These are phyloP conservation scores for Stagonosporopsis cucurbitacearum DNA, from an alignment of 2,329 filamentous ascomycete genomes.

Conservation along the genomic window DNA sequence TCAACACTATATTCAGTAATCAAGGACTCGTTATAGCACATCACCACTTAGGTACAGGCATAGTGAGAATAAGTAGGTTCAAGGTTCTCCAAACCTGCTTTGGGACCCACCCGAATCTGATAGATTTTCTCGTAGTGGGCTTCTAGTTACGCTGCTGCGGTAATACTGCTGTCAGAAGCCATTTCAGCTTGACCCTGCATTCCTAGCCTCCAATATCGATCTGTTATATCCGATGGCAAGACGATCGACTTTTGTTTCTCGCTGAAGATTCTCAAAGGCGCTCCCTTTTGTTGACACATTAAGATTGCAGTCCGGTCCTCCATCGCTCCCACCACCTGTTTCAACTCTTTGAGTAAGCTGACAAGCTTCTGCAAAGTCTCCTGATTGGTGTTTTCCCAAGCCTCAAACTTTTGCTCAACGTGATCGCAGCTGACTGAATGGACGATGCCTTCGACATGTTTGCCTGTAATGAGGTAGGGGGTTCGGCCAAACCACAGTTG, in stretches of 20 bases:
- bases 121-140: too few species aligned
- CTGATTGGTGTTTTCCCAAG: slow-evolving; percentile 28
- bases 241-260: slow-evolving; percentile 11
- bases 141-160: too few species aligned
- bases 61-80: too few species aligned
- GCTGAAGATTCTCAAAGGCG: slow-evolving; percentile 15
- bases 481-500: slow-evolving; percentile 35
- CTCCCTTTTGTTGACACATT: slow-evolving; percentile 19
- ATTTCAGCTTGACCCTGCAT: too few species aligned
- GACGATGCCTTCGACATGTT: slow-evolving; percentile 21
- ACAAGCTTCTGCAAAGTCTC: slow-evolving; percentile 26
- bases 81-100: too few species aligned
- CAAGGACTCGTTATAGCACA: too few species aligned
- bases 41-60: too few species aligned
- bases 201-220: slow-evolving; percentile 11
- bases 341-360: slow-evolving; percentile 22
- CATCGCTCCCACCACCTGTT: slow-evolving; percentile 1
- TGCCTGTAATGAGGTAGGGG: slow-evolving; percentile 25
- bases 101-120: too few species aligned
- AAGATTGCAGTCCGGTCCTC: slow-evolving; percentile 18
- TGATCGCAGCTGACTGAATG: slow-evolving; percentile 7
- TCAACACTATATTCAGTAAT: too few species aligned
- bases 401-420: slow-evolving; percentile 4
- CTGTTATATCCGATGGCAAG: slow-evolving; percentile 21
- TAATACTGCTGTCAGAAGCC: too few species aligned